Evolutionary conservation across 768 basidiomycete species (phyloP).

Genomic region (Russula ochroleuca): DNA sequence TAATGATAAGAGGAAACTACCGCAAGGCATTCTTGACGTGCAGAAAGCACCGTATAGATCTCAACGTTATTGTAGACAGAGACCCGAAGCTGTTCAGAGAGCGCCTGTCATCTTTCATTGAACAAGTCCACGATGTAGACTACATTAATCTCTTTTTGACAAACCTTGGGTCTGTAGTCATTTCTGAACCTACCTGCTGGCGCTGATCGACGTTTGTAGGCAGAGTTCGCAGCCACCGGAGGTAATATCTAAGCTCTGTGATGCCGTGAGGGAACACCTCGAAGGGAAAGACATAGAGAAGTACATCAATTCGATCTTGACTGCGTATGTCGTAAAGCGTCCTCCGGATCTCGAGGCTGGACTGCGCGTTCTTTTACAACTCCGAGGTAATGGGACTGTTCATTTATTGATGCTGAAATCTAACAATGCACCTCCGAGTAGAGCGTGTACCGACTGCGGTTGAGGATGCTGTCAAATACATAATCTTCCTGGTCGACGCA

Average conservation of each 20-base stretch:
- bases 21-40: conserved; percentile 87
- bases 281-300: conserved; percentile 66
- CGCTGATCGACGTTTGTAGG: conserved; percentile 37
- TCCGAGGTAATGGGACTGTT: conserved; percentile 57
- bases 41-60: conserved; percentile 89
- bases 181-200: neutral
- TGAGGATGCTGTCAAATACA: conserved; percentile 96
- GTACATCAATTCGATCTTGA: conserved; percentile 89
- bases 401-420: neutral
- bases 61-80: conserved; percentile 84
- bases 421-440: conserved; percentile 24
- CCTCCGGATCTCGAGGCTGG: conserved; percentile 90
- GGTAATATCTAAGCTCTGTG: conserved; percentile 66
- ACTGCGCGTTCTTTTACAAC: conserved; percentile 62
- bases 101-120: conserved; percentile 61
- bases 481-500: conserved; percentile 96
- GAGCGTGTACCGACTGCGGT: conserved; percentile 69
- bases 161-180: conserved; percentile 59
- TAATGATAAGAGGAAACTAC: conserved; percentile 57
- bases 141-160: conserved; percentile 91
- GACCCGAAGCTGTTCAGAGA: conserved; percentile 62
- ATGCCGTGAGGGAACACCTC: conserved; percentile 66
- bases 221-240: conserved; percentile 56
- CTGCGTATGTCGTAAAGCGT: conserved; percentile 86
- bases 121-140: conserved; percentile 86